These are phyloP conservation scores for Mimosa bimucronata DNA, from an alignment of 306 rosid species.

Conservation along the genomic window DNA sequence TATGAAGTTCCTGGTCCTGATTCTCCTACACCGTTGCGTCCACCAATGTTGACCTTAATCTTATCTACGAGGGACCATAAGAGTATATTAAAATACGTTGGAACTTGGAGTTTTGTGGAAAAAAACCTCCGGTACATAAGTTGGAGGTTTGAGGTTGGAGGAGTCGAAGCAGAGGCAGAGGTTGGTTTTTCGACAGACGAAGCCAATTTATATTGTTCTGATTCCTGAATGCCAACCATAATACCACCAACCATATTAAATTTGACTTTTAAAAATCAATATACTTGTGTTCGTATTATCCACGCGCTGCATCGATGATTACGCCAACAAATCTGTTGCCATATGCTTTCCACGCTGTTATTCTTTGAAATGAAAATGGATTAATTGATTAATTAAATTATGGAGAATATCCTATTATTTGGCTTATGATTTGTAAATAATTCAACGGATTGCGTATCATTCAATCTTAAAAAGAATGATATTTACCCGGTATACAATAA, in stretches of 20 bases:
- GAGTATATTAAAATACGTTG: background rate
- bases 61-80: background rate
- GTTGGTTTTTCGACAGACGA: background rate
- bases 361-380: background rate
- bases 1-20: background rate
- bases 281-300: background rate
- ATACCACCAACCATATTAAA: background rate
- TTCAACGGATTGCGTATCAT: background rate
- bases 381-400: background rate
- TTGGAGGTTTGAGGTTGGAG: background rate
- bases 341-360: background rate
- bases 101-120: too few species aligned
- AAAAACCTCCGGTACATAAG: too few species aligned
- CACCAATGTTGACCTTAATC: constrained; percentile 1
- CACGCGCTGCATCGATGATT: background rate
- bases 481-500: background rate
- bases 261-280: background rate
- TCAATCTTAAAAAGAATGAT: background rate
- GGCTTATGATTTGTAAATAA: background rate
- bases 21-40: constrained; percentile 10
- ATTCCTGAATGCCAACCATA: background rate
- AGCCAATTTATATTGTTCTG: background rate
- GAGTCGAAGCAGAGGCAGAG: constrained; percentile 14
- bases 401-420: background rate
- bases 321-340: background rate